Evolutionary conservation across 1,139 yeast genomes (phyloP).

Genomic region (Geotrichum phurueaensis): DNA sequence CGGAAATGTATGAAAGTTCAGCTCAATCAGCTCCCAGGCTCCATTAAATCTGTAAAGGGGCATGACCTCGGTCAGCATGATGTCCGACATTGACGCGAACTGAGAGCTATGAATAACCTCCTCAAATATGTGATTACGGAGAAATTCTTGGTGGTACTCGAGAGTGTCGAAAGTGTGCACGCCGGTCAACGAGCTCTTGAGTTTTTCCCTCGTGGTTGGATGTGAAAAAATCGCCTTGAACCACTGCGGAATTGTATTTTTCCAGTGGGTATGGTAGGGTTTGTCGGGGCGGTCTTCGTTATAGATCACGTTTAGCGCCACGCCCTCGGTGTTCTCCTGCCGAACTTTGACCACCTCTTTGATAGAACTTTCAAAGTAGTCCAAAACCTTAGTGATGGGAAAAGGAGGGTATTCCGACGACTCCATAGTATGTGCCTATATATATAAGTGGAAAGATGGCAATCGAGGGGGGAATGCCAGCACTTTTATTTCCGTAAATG

Average conservation of each 20-base stretch:
- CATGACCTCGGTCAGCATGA: slow-evolving; percentile 6
- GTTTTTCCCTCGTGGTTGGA: neutral
- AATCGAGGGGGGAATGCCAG: neutral
- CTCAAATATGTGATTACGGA: slow-evolving; percentile 14
- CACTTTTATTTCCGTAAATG: neutral
- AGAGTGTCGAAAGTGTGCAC: neutral
- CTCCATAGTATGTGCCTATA: neutral
- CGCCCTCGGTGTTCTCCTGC: neutral
- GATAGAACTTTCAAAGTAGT: neutral
- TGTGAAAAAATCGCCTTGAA: neutral
- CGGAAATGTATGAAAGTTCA: slow-evolving; percentile 4
- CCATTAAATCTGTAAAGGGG: slow-evolving; percentile 12
- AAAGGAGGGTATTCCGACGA: neutral
- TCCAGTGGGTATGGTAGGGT: neutral
- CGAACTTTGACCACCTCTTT: neutral
- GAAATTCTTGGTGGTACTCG: slow-evolving; percentile 6
- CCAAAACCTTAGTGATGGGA: neutral
- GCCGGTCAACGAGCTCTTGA: neutral
- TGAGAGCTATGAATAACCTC: slow-evolving; percentile 11
- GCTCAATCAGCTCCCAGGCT: slow-evolving; percentile 15
- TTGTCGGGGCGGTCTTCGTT: neutral
- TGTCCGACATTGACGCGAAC: neutral
- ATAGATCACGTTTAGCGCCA: neutral
- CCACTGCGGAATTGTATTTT: neutral
- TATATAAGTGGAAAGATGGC: neutral